These are phyloP conservation scores for Xerocomellus intermedius DNA, from an alignment of 768 basidiomycete genomes.

Conservation along the genomic window DNA sequence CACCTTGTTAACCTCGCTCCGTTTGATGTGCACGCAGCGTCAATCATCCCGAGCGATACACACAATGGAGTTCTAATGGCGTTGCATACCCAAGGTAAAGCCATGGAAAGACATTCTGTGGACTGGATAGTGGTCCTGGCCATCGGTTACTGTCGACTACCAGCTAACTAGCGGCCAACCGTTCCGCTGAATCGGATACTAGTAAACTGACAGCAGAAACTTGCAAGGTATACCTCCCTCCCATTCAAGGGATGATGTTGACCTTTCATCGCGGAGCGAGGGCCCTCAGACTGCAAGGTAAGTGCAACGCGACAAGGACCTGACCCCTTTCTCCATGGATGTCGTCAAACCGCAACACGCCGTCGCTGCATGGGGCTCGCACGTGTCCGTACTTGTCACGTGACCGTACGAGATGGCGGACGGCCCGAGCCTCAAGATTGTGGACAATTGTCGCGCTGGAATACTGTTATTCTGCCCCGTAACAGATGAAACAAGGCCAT, in stretches of 20 bases:
- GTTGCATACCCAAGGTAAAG: neutral
- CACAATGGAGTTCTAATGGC: neutral
- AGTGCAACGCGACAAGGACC: neutral
- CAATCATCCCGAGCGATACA: neutral
- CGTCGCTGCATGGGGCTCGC: neutral
- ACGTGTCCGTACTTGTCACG: neutral
- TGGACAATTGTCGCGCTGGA: constrained; percentile 6
- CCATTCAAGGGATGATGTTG: neutral
- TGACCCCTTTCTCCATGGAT: neutral
- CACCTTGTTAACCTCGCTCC: neutral
- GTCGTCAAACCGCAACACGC: neutral
- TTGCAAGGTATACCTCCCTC: neutral
- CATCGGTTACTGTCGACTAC: too few relatives aligned
- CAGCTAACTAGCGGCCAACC: too few relatives aligned
- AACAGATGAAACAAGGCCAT: neutral
- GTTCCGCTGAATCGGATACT: too few relatives aligned
- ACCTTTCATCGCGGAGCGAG: neutral
- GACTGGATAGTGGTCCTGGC: too few relatives aligned
- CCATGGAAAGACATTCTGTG: neutral
- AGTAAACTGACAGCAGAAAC: neutral
- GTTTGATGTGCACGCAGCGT: neutral
- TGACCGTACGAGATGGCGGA: neutral
- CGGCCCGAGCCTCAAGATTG: neutral
- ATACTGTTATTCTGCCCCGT: neutral
- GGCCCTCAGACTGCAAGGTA: neutral